Evolutionary conservation across 176 grass and related monocot species (phyloP).

Genomic region (Panicum miliaceum): DNA sequence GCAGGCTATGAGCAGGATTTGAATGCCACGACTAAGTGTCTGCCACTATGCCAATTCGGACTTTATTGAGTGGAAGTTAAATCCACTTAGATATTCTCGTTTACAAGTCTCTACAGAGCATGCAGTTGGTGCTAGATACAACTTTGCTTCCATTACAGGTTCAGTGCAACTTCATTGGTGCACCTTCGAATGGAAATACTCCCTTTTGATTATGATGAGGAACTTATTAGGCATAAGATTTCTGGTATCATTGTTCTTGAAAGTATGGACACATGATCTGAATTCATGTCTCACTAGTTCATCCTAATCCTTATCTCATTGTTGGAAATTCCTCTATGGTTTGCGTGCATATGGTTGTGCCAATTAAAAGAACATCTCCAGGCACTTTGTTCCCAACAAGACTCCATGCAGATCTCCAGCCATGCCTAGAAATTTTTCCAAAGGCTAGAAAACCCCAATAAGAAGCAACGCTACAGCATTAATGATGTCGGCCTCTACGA

Average conservation of each 20-base stretch:
- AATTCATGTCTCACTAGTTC: background rate
- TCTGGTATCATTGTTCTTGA: background rate
- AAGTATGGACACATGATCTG: background rate
- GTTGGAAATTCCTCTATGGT: slow-evolving; percentile 22
- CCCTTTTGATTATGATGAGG: background rate
- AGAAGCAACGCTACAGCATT: background rate
- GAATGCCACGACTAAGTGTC: too few relatives aligned
- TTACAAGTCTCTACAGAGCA: too few relatives aligned
- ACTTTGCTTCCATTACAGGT: too few relatives aligned
- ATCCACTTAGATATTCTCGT: too few relatives aligned
- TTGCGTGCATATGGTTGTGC: background rate
- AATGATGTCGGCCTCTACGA: background rate
- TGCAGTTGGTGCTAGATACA: too few relatives aligned
- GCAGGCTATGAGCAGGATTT: too few relatives aligned
- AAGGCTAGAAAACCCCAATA: background rate
- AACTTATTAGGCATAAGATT: background rate
- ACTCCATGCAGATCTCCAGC: background rate
- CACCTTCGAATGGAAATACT: too few relatives aligned
- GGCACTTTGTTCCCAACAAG: background rate
- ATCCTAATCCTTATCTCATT: background rate
- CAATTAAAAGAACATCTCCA: slow-evolving; percentile 27
- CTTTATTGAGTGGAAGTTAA: too few relatives aligned
- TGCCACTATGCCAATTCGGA: too few relatives aligned
- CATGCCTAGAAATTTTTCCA: background rate
- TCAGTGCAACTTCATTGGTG: too few relatives aligned